Percentiles rank a stretch among this genome's conserved stretches.
Evolutionary conservation across 2,329 filamentous ascomycete species (phyloP).

Genomic region (Monosporascus sp.): DNA sequence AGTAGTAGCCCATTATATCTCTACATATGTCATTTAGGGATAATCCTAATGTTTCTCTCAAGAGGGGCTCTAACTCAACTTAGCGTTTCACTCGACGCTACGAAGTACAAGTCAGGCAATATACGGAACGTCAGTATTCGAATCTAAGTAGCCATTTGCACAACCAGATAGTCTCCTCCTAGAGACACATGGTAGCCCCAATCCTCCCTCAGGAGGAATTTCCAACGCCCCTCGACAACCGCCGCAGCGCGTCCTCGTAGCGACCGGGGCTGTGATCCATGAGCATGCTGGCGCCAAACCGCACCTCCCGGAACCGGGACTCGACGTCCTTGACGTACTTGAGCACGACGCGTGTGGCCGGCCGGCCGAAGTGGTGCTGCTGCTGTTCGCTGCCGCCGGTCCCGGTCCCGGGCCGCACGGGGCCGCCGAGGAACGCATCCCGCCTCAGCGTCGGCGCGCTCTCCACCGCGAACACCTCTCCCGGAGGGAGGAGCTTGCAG

Average conservation of each 20-base stretch:
- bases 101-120: no score
- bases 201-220: neutral
- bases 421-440: slow-evolving; percentile 51
- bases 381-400: neutral
- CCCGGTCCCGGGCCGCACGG: slow-evolving; percentile 18
- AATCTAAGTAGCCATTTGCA: no score
- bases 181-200: no score
- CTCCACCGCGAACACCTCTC: slow-evolving; percentile 70
- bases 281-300: slow-evolving; percentile 69
- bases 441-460: slow-evolving; percentile 61
- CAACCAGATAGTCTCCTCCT: no score
- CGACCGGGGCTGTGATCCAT: slow-evolving; percentile 69
- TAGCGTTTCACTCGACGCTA: no score
- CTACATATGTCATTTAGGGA: no score
- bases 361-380: slow-evolving; percentile 49
- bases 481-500: slow-evolving; percentile 66
- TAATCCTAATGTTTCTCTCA: no score
- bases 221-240: slow-evolving; percentile 45
- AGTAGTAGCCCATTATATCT: no score
- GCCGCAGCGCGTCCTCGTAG: slow-evolving; percentile 65
- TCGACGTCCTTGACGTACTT: slow-evolving; percentile 69
- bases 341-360: slow-evolving; percentile 63
- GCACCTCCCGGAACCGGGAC: slow-evolving; percentile 61
- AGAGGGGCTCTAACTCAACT: no score
- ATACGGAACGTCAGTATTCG: no score